Conservation (phyloP, 192 early-diverging fungal species). For the Coemansia guatemalensis region DNA sequence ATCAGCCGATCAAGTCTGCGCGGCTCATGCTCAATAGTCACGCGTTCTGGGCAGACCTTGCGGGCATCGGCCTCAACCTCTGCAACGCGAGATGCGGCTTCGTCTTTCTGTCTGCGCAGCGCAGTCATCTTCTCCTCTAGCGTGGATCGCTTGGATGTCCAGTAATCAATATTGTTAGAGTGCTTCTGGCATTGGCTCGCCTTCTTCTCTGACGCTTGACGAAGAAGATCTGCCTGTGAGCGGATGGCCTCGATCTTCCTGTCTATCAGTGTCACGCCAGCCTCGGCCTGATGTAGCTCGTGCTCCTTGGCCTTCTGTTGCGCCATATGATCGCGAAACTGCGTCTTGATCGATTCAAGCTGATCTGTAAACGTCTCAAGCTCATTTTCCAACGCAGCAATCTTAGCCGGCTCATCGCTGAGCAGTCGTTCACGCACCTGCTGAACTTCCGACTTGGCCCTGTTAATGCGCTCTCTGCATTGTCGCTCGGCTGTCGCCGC, state of each 20-base stretch:
- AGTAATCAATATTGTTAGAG: conserved; percentile 56
- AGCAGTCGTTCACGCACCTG: conserved; percentile 55
- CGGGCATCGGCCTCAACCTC: conserved; percentile 56
- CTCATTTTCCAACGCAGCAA: conserved; percentile 60
- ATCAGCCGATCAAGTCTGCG: conserved; percentile 65
- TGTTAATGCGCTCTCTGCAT: conserved; percentile 35
- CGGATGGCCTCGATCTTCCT: conserved; percentile 30
- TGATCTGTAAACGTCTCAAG: conserved; percentile 50
- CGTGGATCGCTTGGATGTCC: conserved; percentile 51
- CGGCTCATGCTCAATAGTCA: conserved; percentile 50
- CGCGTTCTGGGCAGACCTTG: conserved; percentile 62
- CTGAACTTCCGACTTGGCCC: conserved; percentile 38
- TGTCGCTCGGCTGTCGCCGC: conserved; percentile 38
- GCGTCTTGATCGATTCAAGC: conserved; percentile 59
- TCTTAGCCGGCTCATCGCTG: conserved; percentile 64
- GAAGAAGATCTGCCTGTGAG: conserved; percentile 25
- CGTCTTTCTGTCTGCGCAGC: conserved; percentile 24
- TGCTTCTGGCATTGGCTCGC: conserved; percentile 27
- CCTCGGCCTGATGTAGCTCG: conserved; percentile 29
- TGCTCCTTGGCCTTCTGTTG: conserved; percentile 51
- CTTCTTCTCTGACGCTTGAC: conserved; percentile 38
- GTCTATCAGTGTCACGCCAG: conserved; percentile 33
- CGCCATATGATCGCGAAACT: conserved; percentile 57
- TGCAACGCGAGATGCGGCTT: conserved; percentile 31
- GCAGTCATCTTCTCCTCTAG: conserved; percentile 31